Conservation (phyloP, 2,329 filamentous ascomycete species). For the Aspergillus persii region DNA sequence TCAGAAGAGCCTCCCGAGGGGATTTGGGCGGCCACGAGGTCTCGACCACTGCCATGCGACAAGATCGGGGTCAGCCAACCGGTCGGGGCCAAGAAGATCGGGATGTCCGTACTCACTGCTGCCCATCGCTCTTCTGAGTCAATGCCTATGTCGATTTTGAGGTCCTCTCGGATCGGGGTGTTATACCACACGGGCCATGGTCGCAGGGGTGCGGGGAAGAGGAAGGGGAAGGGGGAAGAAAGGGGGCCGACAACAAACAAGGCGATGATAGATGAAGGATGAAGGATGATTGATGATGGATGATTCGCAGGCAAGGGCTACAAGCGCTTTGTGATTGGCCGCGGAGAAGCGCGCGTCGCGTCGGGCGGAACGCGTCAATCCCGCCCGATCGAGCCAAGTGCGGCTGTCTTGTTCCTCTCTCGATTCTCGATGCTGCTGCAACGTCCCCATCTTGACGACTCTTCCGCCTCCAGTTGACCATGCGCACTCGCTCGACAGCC, state of each 20-base stretch:
- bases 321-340: conserved; percentile 22
- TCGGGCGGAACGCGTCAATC: conserved; percentile 12
- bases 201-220: not conserved
- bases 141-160: not conserved
- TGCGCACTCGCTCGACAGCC: conserved; percentile 26
- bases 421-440: not conserved
- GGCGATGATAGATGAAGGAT: not conserved
- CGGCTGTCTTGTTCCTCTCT: conserved; percentile 8
- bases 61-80: conserved; percentile 8
- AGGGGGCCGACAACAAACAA: not conserved
- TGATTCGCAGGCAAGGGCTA: not conserved
- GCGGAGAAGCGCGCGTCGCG: conserved; percentile 30
- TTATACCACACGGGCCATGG: not conserved
- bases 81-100: not conserved
- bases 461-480: not conserved
- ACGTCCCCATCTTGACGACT: not conserved
- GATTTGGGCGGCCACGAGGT: conserved; percentile 62
- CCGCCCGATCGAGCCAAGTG: conserved; percentile 9
- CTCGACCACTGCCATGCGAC: conserved; percentile 37
- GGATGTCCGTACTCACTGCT: conserved; percentile 21
- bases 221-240: not conserved
- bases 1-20: conserved; percentile 60
- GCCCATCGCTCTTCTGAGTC: conserved; percentile 11
- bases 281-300: not conserved
- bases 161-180: not conserved